A percentile compares a stretch with the other conserved stretches of the same genome.
Evolutionary conservation across 306 rosid genomes (phyloP).

Genomic region (Vachellia pachyceras): DNA sequence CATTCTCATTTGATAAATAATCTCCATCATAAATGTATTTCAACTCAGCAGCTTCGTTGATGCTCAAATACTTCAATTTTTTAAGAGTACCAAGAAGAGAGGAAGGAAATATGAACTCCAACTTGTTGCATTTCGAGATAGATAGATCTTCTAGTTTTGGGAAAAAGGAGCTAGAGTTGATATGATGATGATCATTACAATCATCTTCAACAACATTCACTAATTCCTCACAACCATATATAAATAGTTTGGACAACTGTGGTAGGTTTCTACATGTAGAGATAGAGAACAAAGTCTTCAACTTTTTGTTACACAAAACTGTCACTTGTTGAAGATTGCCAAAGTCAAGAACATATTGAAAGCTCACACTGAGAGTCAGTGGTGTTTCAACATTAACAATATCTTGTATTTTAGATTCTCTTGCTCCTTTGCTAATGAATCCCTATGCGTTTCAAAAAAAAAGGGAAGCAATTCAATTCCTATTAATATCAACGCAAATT

Average conservation of each 20-base stretch:
- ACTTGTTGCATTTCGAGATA: background rate
- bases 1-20: no score
- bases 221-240: background rate
- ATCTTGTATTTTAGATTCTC: background rate
- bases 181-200: background rate
- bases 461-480: background rate
- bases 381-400: background rate
- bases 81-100: background rate
- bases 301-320: accelerated
- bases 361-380: background rate
- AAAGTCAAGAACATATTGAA: background rate
- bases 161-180: background rate
- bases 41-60: background rate
- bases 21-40: background rate
- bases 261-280: background rate
- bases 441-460: background rate
- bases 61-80: background rate
- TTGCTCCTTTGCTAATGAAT: background rate
- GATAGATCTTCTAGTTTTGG: background rate
- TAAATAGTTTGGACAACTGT: background rate
- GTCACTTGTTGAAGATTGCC: background rate
- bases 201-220: background rate
- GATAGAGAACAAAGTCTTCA: background rate
- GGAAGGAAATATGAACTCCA: background rate
- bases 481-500: background rate